These are phyloP conservation scores for Puccinia triticina DNA, from an alignment of 1,284 basidiomycete species.

Conservation along the genomic window DNA sequence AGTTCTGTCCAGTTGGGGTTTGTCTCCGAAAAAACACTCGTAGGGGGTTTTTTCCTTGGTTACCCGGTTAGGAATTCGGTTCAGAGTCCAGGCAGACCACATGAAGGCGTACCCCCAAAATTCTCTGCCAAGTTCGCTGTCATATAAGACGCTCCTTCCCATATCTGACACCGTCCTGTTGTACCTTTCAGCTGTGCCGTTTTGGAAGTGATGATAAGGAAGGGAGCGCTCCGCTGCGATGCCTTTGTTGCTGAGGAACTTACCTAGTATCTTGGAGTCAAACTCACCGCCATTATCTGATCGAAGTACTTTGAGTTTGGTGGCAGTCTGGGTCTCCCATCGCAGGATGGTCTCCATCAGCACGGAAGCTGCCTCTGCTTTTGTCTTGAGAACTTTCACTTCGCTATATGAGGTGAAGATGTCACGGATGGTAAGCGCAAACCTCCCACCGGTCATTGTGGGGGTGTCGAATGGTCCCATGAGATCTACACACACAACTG, in stretches of 20 bases:
- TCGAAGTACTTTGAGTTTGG: neutral
- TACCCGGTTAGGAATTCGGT: too few species aligned
- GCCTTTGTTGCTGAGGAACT: neutral
- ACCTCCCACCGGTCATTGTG: slow-evolving; percentile 1
- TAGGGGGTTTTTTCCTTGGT: too few species aligned
- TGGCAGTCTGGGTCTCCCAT: neutral
- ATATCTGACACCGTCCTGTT: too few species aligned
- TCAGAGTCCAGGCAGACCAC: too few species aligned
- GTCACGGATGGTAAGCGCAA: too few species aligned
- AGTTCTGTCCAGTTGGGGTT: too few species aligned
- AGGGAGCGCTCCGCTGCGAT: neutral
- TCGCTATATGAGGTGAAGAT: neutral
- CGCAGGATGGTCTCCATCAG: neutral
- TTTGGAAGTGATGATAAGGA: slow-evolving; percentile 19
- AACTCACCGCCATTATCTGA: too few species aligned
- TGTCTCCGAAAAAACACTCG: too few species aligned
- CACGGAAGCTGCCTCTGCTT: neutral
- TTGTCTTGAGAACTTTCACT: slow-evolving; percentile 6
- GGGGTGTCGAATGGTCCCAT: slow-evolving; percentile 13
- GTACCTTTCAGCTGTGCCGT: too few species aligned
- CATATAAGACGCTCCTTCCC: too few species aligned
- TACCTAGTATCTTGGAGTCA: neutral
- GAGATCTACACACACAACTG: neutral
- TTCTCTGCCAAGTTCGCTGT: too few species aligned
- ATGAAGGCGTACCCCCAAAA: slow-evolving; percentile 15